Evolutionary conservation across 768 basidiomycete species (phyloP), one percentile per base, ranked within the genome.

Genomic region (Gloeophyllum trabeum): DNA sequence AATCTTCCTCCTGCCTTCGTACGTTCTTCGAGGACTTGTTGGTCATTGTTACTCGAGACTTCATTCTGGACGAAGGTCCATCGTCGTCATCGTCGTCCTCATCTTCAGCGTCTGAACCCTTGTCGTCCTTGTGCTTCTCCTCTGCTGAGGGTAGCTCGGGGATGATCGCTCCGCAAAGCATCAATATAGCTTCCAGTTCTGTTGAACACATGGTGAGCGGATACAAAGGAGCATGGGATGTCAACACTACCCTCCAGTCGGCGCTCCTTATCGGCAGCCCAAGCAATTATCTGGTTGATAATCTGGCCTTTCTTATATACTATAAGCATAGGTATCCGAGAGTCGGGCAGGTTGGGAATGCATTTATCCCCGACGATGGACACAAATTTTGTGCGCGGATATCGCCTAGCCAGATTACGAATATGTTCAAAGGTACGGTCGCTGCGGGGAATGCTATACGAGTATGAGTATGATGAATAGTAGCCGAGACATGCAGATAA

Each of bases 311-410:
- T 83, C 36, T 85, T 79, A 61, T 99, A 98, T 23, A 94, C 65
- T 49, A 99, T 79, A 44, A 98, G 65, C 70, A 94, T 98, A 1
- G 96, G 96, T 30, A 91, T 62, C 40, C 91, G 79, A 26, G 75
- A 69, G 52, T 97, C 96, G 12, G 93, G 94, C 25, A 98, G 79
- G 61, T 97, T 83, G n/a, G 87, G 80, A 51, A 99, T 96, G 64
- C 91, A 94, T 60, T 91, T 91, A 63, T 88, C 76, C 26, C 92
- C 91, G 3, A 92, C 78, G 51, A 98, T 98, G 7, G 88, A 90
- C 46, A 97, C 84, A 51, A 99, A 96, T 63, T 98, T 98, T 7
- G 92, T 87, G 37, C 82, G 81, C 2, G 92, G 88, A 58, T 94
- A 83, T 41, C 77, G 75, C n/a, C 66, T 66, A 2, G 96, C 90